phyloP scores from a whole-genome alignment of 331 rosid genomes.

The Erythrophleum ivorense region DNA sequence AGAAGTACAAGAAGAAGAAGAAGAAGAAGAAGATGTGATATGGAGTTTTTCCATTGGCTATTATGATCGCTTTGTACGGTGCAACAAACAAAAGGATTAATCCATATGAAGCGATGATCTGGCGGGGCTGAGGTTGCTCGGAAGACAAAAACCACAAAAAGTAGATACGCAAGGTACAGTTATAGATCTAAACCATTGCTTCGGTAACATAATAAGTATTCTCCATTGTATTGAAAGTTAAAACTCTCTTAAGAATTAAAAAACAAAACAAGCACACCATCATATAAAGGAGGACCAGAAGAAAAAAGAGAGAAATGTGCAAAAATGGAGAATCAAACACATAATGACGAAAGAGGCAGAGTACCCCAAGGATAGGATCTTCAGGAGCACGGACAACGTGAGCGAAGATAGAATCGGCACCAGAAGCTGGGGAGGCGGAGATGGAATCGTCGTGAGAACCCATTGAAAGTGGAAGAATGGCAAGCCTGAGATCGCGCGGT shows the following conservation, averaged over 20 bases:
- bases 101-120: neutral
- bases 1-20: neutral
- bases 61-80: neutral
- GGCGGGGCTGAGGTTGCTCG: neutral
- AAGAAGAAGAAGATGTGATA: neutral
- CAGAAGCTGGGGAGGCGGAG: neutral
- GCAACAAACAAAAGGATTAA: neutral
- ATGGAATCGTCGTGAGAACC: slow-evolving; percentile 42
- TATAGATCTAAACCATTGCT: neutral
- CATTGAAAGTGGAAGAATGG: slow-evolving; percentile 45
- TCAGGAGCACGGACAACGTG: slow-evolving; percentile 84
- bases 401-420: slow-evolving; percentile 73
- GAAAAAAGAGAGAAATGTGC: neutral
- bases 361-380: slow-evolving; percentile 96
- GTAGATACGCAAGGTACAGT: neutral
- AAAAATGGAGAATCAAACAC: slow-evolving; percentile 9
- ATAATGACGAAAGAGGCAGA: neutral
- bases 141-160: neutral
- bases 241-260: neutral
- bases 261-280: neutral
- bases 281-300: neutral
- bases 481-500: slow-evolving; percentile 65
- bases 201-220: neutral
- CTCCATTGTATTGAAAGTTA: neutral
- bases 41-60: neutral